A percentile compares a stretch with the other conserved stretches of the same genome.
Conservation (phyloP, 2,329 filamentous ascomycete species). For the Laburnicola sp. region DNA sequence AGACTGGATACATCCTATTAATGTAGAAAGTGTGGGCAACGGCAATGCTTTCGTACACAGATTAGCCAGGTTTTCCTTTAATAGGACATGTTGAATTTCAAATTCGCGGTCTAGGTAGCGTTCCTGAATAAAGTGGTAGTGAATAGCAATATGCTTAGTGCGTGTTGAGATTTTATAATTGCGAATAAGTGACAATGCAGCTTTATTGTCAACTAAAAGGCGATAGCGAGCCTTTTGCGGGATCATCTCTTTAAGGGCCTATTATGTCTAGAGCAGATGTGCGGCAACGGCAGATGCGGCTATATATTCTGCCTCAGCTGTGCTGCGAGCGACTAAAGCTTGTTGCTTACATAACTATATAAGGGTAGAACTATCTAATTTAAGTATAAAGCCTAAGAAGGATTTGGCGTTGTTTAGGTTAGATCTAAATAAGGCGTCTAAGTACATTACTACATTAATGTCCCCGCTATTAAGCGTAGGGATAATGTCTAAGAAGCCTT, state of each 20-base stretch:
- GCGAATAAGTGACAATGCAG: conserved; percentile 6
- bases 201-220: conserved; percentile 11
- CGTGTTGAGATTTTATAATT: conserved; percentile 2
- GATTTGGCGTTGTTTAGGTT: conserved; percentile 14
- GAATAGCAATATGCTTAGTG: conserved; percentile 12
- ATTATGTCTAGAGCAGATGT: conserved; percentile 7
- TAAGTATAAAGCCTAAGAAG: conserved; percentile 22
- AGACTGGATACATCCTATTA: too few species aligned
- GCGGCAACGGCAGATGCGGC: conserved; percentile 8
- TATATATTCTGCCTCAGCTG: conserved; percentile 25
- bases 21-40: neutral
- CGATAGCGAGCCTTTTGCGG: neutral
- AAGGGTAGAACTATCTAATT: conserved; percentile 18
- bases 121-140: conserved; percentile 9
- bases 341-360: conserved; percentile 24
- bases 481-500: neutral
- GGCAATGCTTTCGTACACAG: conserved; percentile 10
- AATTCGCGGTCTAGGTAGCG: neutral
- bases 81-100: neutral
- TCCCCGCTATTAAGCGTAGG: neutral
- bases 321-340: conserved; percentile 17
- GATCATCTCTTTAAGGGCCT: conserved; percentile 4
- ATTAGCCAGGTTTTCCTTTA: conserved; percentile 4
- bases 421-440: conserved; percentile 9
- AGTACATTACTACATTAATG: conserved; percentile 8